These are phyloP conservation scores for Xylaria sp. DNA, from an alignment of 495 filamentous ascomycete species.

Conservation along the genomic window DNA sequence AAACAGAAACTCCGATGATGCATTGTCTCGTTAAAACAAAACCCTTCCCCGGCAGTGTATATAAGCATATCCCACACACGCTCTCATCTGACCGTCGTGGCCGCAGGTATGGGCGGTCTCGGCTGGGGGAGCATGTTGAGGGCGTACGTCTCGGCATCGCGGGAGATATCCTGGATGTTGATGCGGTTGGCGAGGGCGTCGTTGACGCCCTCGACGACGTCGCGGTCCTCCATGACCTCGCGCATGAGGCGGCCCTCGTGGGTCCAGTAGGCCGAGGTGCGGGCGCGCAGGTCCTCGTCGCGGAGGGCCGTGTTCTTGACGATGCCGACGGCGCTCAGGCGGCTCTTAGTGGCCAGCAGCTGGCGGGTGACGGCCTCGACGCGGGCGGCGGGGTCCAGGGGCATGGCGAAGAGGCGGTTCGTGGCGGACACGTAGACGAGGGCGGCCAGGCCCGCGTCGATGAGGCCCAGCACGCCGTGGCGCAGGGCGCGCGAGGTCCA, in stretches of 20 bases:
- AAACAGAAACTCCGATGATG: slow-evolving; percentile 5
- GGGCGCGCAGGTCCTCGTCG: slow-evolving; percentile 58
- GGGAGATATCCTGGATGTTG: slow-evolving; percentile 54
- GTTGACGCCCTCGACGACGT: slow-evolving; percentile 63
- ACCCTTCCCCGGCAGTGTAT: not conserved
- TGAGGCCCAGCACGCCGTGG: slow-evolving; percentile 60
- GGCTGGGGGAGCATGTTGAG: slow-evolving; percentile 51
- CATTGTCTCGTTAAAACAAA: not conserved
- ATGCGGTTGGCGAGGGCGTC: slow-evolving; percentile 61
- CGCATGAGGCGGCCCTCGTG: slow-evolving; percentile 61
- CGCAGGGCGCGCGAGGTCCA: slow-evolving; percentile 70
- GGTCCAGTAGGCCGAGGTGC: slow-evolving; percentile 57
- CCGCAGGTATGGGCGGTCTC: slow-evolving; percentile 20
- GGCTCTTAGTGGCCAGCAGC: slow-evolving; percentile 49
- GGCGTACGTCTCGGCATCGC: slow-evolving; percentile 63
- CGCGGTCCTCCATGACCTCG: slow-evolving; percentile 66
- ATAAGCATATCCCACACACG: not conserved
- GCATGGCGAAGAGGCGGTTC: slow-evolving; percentile 64
- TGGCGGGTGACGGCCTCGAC: slow-evolving; percentile 51
- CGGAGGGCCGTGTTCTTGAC: slow-evolving; percentile 61
- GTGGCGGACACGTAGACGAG: slow-evolving; percentile 78
- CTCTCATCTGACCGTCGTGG: slow-evolving; percentile 23
- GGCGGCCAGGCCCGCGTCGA: slow-evolving; percentile 66
- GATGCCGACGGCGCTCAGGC: slow-evolving; percentile 59
- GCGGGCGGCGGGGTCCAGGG: slow-evolving; percentile 53